These are phyloP conservation scores for Pseudogymnoascus sp. DNA, from an alignment of 2,329 filamentous ascomycete genomes.

Conservation along the genomic window DNA sequence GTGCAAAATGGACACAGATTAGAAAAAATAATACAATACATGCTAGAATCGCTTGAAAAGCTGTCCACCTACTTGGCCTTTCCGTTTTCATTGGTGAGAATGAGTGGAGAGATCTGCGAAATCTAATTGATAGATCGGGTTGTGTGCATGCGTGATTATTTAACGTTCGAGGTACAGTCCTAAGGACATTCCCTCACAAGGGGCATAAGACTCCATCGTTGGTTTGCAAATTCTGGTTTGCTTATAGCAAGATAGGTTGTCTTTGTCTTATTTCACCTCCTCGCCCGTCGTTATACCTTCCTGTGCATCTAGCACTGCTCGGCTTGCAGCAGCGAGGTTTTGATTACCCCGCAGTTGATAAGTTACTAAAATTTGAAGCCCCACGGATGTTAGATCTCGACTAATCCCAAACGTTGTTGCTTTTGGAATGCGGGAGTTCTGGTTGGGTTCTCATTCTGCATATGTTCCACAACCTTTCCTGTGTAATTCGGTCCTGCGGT, in stretches of 20 bases:
- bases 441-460: neutral
- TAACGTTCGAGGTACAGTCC: neutral
- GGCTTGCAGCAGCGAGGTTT: neutral
- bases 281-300: neutral
- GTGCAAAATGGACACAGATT: neutral
- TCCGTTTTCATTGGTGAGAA: neutral
- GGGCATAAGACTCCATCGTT: neutral
- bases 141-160: neutral
- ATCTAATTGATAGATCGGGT: neutral
- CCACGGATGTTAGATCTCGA: neutral
- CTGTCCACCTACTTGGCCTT: neutral
- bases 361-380: neutral
- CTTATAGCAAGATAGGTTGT: neutral
- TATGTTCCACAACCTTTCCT: neutral
- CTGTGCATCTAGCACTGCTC: neutral
- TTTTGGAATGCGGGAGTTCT: neutral
- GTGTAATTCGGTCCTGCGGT: neutral
- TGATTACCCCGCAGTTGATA: neutral
- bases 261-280: neutral
- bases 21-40: neutral
- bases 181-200: neutral
- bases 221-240: neutral
- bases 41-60: neutral
- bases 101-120: neutral
- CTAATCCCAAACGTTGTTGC: neutral